A percentile compares a stretch with the other conserved stretches of the same genome.
Conservation (phyloP, 228 moss, liverwort and hornwort species). For the Sphagnum magellanicum region DNA sequence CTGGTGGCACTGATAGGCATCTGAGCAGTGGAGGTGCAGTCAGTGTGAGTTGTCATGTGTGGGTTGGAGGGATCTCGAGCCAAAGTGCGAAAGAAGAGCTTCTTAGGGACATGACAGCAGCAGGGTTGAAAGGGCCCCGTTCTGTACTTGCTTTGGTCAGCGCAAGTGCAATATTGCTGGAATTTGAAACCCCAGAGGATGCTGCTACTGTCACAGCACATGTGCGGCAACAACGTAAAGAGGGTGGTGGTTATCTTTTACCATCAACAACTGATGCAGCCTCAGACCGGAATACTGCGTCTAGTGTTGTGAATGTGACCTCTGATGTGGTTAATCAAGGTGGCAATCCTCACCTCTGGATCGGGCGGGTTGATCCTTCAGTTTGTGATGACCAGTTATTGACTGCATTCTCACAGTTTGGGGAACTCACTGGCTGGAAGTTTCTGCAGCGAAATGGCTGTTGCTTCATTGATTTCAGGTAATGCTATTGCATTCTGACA, state of each 20-base stretch:
- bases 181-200: constrained; percentile 80
- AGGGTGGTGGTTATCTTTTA: constrained; percentile 51
- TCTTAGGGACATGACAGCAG: constrained; percentile 74
- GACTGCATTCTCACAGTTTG: constrained; percentile 68
- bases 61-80: constrained; percentile 95
- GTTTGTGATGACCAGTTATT: constrained; percentile 82
- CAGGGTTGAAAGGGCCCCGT: constrained; percentile 79
- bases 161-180: constrained; percentile 88
- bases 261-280: constrained; percentile 35
- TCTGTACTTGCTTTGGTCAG: constrained; percentile 84
- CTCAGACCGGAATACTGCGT: constrained; percentile 8
- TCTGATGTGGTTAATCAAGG: constrained; percentile 36
- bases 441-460: constrained; percentile 92
- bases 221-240: constrained; percentile 82
- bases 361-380: constrained; percentile 89
- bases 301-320: not conserved
- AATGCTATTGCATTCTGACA: not conserved
- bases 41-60: constrained; percentile 78
- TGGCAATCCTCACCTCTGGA: constrained; percentile 92
- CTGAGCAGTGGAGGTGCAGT: constrained; percentile 32
- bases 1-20: constrained; percentile 30
- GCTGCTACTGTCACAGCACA: constrained; percentile 77
- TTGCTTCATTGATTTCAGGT: constrained; percentile 98
- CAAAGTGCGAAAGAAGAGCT: constrained; percentile 97
- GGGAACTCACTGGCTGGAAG: constrained; percentile 93